A percentile compares a stretch with the other conserved stretches of the same genome.
phyloP scores from a whole-genome alignment of 768 basidiomycete species.

The Russula lepida region DNA sequence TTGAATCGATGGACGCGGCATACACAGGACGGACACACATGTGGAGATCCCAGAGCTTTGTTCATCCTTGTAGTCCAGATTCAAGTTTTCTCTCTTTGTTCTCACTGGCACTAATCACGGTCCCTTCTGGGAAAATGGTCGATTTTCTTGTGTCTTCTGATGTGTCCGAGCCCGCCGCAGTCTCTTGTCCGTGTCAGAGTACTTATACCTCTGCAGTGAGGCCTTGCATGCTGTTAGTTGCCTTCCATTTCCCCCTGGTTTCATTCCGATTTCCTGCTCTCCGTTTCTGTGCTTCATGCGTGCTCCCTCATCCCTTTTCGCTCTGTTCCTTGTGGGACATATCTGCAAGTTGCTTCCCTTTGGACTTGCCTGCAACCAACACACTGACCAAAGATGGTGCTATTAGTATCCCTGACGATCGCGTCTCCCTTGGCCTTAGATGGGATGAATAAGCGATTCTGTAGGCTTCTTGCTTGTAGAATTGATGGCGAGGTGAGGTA shows the following conservation, averaged over 20 bases:
- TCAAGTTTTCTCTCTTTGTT: not conserved
- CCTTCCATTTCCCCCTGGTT: not conserved
- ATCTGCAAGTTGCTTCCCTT: conserved; percentile 1
- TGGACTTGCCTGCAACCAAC: not conserved
- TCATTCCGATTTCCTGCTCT: not conserved
- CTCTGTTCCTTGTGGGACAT: not conserved
- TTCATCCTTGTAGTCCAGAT: not conserved
- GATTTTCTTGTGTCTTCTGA: not conserved
- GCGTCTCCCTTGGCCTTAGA: not conserved
- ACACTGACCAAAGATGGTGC: not conserved
- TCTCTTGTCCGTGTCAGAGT: not conserved
- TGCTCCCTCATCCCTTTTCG: not conserved
- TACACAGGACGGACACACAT: not conserved
- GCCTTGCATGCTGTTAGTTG: too few species aligned
- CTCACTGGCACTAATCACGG: not conserved
- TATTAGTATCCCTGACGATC: not conserved
- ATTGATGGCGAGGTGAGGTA: not conserved
- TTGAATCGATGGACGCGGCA: not conserved
- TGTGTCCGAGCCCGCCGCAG: not conserved
- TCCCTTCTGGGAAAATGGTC: not conserved
- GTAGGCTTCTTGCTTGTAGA: too few species aligned
- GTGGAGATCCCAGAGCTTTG: not conserved
- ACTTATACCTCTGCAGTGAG: conserved; percentile 1
- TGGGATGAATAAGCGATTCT: not conserved
- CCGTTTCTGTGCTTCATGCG: not conserved